Evolutionary conservation across 2,329 filamentous ascomycete species (phyloP).

Genomic region (Samsoniella hepiali): DNA sequence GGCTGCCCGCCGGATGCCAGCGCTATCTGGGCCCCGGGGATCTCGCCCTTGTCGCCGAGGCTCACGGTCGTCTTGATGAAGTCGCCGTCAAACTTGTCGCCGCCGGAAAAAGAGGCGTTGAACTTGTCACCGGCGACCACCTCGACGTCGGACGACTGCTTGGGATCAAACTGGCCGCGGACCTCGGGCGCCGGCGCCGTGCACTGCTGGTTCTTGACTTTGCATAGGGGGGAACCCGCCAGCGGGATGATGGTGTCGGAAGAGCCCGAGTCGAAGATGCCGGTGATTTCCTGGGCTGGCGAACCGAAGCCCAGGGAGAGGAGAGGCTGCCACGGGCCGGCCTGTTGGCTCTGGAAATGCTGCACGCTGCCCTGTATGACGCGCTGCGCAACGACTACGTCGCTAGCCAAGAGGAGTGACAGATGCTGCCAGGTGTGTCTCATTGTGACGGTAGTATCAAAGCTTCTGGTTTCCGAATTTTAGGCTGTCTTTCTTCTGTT

Average conservation of each 20-base stretch:
- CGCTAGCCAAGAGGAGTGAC: constrained; percentile 1
- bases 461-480: background rate
- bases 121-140: background rate
- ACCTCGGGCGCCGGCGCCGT: background rate
- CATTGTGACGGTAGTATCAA: background rate
- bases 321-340: constrained; percentile 11
- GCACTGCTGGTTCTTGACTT: constrained; percentile 11
- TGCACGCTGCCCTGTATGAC: constrained; percentile 13
- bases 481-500: background rate
- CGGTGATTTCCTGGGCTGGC: constrained; percentile 4
- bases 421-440: constrained; percentile 4
- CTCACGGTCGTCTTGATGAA: constrained; percentile 4
- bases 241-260: constrained; percentile 11
- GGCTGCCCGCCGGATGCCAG: constrained; percentile 1
- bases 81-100: constrained; percentile 4
- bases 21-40: background rate
- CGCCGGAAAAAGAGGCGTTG: background rate
- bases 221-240: background rate
- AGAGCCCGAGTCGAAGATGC: constrained; percentile 13
- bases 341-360: constrained; percentile 2
- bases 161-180: constrained; percentile 8
- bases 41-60: background rate
- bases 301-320: constrained; percentile 3
- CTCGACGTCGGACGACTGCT: background rate
- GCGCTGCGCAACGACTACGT: background rate